phyloP scores from a whole-genome alignment of 805 yeast genomes.

The Teunomyces gatunensis region DNA sequence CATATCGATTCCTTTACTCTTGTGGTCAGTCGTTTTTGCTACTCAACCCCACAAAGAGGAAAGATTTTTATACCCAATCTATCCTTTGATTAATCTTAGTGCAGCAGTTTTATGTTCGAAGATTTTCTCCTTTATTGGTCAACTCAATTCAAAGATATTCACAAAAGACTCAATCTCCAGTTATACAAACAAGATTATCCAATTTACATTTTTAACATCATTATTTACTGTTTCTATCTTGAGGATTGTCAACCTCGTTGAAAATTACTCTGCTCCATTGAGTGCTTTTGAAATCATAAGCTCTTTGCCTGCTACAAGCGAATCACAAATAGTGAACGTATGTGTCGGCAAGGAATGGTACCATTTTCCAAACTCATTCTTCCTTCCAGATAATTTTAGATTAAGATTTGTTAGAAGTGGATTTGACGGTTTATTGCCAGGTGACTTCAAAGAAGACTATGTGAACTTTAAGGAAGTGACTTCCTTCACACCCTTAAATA shows the following conservation, averaged over 20 bases:
- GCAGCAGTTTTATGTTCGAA: slow-evolving; percentile 51
- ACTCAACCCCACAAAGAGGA: slow-evolving; percentile 92
- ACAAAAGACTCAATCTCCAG: slow-evolving; percentile 1
- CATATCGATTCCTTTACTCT: slow-evolving; percentile 43
- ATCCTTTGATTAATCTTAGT: slow-evolving; percentile 62
- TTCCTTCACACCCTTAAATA: slow-evolving; percentile 53
- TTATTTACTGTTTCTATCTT: slow-evolving; percentile 33
- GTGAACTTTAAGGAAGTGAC: slow-evolving; percentile 26
- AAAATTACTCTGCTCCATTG: slow-evolving; percentile 75
- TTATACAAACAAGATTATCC: slow-evolving; percentile 9
- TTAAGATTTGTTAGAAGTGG: slow-evolving; percentile 71
- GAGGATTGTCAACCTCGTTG: slow-evolving; percentile 58
- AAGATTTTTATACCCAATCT: slow-evolving; percentile 82
- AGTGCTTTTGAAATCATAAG: slow-evolving; percentile 11
- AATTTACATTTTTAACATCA: slow-evolving; percentile 28
- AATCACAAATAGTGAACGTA: slow-evolving; percentile 39
- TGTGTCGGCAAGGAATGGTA: slow-evolving; percentile 98
- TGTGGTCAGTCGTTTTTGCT: slow-evolving; percentile 70
- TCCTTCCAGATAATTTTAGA: slow-evolving; percentile 62
- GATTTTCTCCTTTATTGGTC: slow-evolving; percentile 9
- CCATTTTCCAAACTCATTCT: slow-evolving; percentile 85
- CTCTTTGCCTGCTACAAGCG: slow-evolving; percentile 1
- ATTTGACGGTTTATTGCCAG: slow-evolving; percentile 85
- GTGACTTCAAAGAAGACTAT: slow-evolving; percentile 62
- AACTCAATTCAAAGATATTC: slow-evolving; percentile 5